Evolutionary conservation across 1,284 basidiomycete species (phyloP).

Genomic region (Sanghuangporus weigelae): DNA sequence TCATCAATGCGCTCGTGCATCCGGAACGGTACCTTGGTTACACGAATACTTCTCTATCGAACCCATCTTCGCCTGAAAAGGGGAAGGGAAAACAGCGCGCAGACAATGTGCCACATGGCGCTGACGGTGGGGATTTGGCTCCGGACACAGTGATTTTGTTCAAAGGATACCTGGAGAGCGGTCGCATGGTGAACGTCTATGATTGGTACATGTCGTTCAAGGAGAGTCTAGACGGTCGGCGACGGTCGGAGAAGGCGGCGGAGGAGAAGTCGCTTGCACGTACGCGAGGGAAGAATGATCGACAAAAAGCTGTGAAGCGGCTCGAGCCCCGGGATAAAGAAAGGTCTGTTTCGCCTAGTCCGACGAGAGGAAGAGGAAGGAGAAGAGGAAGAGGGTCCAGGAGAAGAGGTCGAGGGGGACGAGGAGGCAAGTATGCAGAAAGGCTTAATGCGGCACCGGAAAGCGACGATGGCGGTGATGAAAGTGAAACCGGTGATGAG

Average conservation of each 20-base stretch:
- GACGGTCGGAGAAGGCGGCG: slow-evolving; percentile 15
- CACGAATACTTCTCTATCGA: slow-evolving; percentile 19
- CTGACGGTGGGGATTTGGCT: slow-evolving; percentile 33
- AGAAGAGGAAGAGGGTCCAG: slow-evolving; percentile 34
- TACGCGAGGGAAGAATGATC: slow-evolving; percentile 14
- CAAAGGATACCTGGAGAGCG: slow-evolving; percentile 66
- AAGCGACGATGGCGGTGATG: slow-evolving; percentile 18
- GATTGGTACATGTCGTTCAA: slow-evolving; percentile 78
- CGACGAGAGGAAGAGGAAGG: slow-evolving; percentile 24
- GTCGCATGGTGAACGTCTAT: slow-evolving; percentile 73
- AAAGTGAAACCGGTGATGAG: slow-evolving; percentile 26
- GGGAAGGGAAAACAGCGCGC: neutral
- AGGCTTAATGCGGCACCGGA: slow-evolving; percentile 15
- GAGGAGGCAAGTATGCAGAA: slow-evolving; percentile 25
- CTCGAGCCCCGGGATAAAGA: slow-evolving; percentile 20
- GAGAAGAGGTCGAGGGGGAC: neutral
- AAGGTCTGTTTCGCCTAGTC: neutral
- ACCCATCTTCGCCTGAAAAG: neutral
- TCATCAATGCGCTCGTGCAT: slow-evolving; percentile 54
- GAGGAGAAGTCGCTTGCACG: slow-evolving; percentile 14
- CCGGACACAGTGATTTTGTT: slow-evolving; percentile 75
- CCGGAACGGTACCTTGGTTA: slow-evolving; percentile 46
- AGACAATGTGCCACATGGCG: slow-evolving; percentile 20
- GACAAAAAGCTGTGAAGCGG: slow-evolving; percentile 21
- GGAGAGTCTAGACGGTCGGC: slow-evolving; percentile 50